phyloP scores from a whole-genome alignment of 331 rosid species.

The Acacia concinna region DNA sequence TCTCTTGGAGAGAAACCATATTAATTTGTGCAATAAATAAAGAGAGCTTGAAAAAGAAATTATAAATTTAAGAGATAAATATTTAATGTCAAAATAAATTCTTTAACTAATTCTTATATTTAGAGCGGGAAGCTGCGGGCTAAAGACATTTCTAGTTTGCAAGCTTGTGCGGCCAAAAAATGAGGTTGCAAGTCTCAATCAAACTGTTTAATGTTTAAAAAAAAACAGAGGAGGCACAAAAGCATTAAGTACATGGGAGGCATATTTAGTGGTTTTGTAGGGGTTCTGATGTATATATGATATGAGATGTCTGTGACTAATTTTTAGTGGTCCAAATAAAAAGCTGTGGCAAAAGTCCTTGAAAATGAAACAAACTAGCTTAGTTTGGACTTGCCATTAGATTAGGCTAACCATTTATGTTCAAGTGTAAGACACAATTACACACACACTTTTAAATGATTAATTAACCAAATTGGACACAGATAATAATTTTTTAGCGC shows the following conservation, averaged over 20 bases:
- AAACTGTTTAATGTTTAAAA: not conserved
- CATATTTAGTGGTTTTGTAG: constrained; percentile 2
- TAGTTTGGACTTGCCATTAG: not conserved
- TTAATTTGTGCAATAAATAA: too few relatives aligned
- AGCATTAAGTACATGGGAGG: not conserved
- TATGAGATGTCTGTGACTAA: not conserved
- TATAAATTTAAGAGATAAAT: too few relatives aligned
- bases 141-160: not conserved
- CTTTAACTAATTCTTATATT: too few relatives aligned
- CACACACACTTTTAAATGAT: too few relatives aligned
- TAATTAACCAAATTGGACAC: not conserved
- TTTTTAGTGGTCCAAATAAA: not conserved
- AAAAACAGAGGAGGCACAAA: not conserved
- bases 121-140: too few relatives aligned
- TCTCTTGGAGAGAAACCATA: too few relatives aligned
- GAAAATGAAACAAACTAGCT: not conserved
- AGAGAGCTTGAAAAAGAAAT: too few relatives aligned
- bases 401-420: not conserved
- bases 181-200: constrained; percentile 5
- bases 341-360: not conserved
- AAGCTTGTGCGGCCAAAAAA: not conserved
- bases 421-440: too few relatives aligned
- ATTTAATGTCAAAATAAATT: too few relatives aligned
- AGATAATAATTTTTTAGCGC: not conserved
- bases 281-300: not conserved